These are phyloP conservation scores for Metarhizium sp. DNA, from an alignment of 2,329 filamentous ascomycete species.

Conservation along the genomic window DNA sequence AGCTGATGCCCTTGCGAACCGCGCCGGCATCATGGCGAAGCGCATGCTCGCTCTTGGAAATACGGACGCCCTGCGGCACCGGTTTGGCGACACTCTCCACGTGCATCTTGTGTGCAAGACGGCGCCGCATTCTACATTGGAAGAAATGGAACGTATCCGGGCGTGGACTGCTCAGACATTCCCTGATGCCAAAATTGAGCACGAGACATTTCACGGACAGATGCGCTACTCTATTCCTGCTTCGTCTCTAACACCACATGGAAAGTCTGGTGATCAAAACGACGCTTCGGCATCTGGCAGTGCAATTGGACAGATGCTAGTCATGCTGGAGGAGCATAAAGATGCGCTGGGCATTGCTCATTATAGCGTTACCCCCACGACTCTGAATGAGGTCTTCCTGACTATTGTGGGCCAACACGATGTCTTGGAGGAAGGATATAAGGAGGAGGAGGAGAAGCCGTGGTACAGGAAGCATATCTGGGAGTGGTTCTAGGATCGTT, in stretches of 20 bases:
- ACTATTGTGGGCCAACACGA: constrained; percentile 70
- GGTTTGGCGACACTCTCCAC: constrained; percentile 70
- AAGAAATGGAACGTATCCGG: constrained; percentile 58
- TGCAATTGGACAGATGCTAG: constrained; percentile 61
- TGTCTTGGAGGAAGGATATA: constrained; percentile 58
- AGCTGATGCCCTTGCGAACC: constrained; percentile 74
- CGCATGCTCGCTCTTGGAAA: constrained; percentile 80
- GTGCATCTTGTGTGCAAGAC: constrained; percentile 70
- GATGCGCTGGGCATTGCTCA: constrained; percentile 65
- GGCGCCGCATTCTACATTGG: constrained; percentile 62
- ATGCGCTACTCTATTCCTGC: constrained; percentile 69
- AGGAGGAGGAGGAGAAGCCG: constrained; percentile 13
- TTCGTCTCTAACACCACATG: constrained; percentile 46
- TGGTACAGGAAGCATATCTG: constrained; percentile 13
- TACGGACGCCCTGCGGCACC: constrained; percentile 58
- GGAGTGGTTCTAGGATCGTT: not conserved
- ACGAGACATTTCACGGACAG: constrained; percentile 74
- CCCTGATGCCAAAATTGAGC: constrained; percentile 57
- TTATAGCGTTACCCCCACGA: constrained; percentile 80
- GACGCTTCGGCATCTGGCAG: constrained; percentile 15
- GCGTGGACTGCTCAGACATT: constrained; percentile 56
- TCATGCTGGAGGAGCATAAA: constrained; percentile 63
- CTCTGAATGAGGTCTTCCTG: constrained; percentile 84
- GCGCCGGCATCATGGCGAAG: constrained; percentile 77
- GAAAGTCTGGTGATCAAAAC: constrained; percentile 10